Conservation (phyloP, 495 filamentous ascomycete species). For the Aspergillus ostianus region DNA sequence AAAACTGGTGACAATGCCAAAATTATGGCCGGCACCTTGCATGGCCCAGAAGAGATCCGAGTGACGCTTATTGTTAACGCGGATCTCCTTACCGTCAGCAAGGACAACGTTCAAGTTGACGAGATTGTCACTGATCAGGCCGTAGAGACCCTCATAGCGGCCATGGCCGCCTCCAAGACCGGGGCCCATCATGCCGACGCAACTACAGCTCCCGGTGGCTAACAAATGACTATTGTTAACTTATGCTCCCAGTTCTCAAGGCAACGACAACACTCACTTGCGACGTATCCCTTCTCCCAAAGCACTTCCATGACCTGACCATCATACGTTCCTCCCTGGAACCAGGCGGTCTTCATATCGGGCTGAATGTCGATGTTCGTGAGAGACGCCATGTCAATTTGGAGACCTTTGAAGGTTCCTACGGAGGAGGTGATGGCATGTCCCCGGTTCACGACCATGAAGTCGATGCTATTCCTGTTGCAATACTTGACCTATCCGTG, state of each 20-base stretch:
- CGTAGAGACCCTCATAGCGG: constrained; percentile 8
- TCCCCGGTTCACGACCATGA: constrained; percentile 6
- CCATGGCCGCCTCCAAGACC: constrained; percentile 15
- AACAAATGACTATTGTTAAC: too few relatives aligned
- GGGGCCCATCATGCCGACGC: constrained; percentile 10
- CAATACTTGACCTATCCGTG: constrained; percentile 6
- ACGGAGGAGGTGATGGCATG: constrained; percentile 2
- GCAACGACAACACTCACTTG: constrained; percentile 1
- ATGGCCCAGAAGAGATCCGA: constrained; percentile 16
- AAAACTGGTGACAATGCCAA: constrained; percentile 17
- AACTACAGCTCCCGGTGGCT: constrained; percentile 6
- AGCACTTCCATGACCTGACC: constrained; percentile 3
- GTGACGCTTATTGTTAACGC: not conserved
- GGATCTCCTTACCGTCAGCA: constrained; percentile 8
- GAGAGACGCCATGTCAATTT: constrained; percentile 5
- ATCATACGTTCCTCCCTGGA: constrained; percentile 6
- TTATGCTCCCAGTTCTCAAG: not conserved
- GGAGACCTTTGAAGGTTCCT: constrained; percentile 7
- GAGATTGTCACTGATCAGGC: constrained; percentile 13
- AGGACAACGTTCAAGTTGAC: constrained; percentile 11
- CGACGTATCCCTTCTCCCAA: constrained; percentile 10
- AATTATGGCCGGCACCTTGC: constrained; percentile 17
- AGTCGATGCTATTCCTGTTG: constrained; percentile 10
- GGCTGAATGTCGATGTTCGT: constrained; percentile 1
- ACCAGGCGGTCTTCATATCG: not conserved